Evolutionary conservation across 306 rosid genomes (phyloP).

Genomic region (Castanea mollissima): DNA sequence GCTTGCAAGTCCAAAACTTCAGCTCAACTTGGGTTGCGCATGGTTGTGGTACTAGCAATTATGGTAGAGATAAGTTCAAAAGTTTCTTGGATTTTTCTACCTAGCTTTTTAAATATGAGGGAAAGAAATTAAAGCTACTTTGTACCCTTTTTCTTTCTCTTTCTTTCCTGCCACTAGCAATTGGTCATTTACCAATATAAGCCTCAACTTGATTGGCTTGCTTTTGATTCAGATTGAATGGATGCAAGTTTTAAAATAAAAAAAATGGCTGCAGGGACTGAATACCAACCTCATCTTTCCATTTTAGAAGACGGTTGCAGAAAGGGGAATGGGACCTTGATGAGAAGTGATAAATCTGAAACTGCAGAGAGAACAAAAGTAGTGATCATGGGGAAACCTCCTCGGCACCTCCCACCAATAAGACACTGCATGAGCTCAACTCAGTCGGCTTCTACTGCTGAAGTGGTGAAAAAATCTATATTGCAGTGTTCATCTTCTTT

Average conservation of each 20-base stretch:
- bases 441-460: slow-evolving; percentile 30
- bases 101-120: background rate
- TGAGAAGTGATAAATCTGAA: slow-evolving; percentile 36
- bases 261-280: slow-evolving; percentile 51
- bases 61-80: slow-evolving; percentile 1
- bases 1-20: background rate
- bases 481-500: background rate
- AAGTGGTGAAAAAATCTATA: slow-evolving; percentile 38
- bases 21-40: slow-evolving; percentile 1
- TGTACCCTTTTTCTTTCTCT: background rate
- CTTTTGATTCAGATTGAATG: slow-evolving; percentile 5
- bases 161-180: background rate
- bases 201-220: background rate
- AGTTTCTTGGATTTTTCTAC: background rate
- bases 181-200: background rate
- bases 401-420: slow-evolving; percentile 48
- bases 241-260: slow-evolving; percentile 30
- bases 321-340: slow-evolving; percentile 36
- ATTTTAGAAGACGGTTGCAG: slow-evolving; percentile 42
- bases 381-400: slow-evolving; percentile 54
- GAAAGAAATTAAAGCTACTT: background rate
- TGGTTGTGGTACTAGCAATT: slow-evolving; percentile 5
- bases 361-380: slow-evolving; percentile 34
- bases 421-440: slow-evolving; percentile 57
- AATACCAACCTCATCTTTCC: slow-evolving; percentile 42